Evolutionary conservation across 2,329 filamentous ascomycete genomes (phyloP).

Genomic region (Rugonectria rugulosa): DNA sequence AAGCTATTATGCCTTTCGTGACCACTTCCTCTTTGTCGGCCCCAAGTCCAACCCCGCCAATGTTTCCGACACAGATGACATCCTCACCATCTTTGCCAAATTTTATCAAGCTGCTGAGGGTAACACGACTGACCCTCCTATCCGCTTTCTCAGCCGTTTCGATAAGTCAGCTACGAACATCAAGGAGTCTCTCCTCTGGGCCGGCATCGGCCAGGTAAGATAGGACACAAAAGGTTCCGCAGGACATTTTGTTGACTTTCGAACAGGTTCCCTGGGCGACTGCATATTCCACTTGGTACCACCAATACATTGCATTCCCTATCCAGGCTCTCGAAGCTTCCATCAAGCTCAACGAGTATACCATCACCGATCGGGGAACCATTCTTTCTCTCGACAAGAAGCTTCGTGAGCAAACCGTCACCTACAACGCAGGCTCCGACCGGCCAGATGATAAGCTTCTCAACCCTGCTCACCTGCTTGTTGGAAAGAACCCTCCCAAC

Average conservation of each 20-base stretch:
- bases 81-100: slow-evolving; percentile 44
- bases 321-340: slow-evolving; percentile 54
- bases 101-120: slow-evolving; percentile 46
- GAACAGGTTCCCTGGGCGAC: slow-evolving; percentile 54
- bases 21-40: slow-evolving; percentile 55
- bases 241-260: no score
- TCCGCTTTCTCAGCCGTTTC: slow-evolving; percentile 53
- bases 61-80: slow-evolving; percentile 40
- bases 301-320: slow-evolving; percentile 54
- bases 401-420: slow-evolving; percentile 43
- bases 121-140: slow-evolving; percentile 40
- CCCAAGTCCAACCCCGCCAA: slow-evolving; percentile 43
- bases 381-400: slow-evolving; percentile 47
- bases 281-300: slow-evolving; percentile 55
- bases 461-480: slow-evolving; percentile 50
- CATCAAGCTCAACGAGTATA: slow-evolving; percentile 53
- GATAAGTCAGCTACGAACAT: slow-evolving; percentile 60
- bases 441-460: slow-evolving; percentile 48
- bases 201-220: slow-evolving; percentile 54
- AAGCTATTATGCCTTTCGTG: slow-evolving; percentile 51
- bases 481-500: slow-evolving; percentile 22
- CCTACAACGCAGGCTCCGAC: slow-evolving; percentile 48
- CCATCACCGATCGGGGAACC: slow-evolving; percentile 55
- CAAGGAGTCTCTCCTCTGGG: slow-evolving; percentile 55
- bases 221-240: no score